A percentile compares a stretch with the other conserved stretches of the same genome.
Evolutionary conservation across 2,329 filamentous ascomycete species (phyloP).

Genomic region (Daldinia sp.): DNA sequence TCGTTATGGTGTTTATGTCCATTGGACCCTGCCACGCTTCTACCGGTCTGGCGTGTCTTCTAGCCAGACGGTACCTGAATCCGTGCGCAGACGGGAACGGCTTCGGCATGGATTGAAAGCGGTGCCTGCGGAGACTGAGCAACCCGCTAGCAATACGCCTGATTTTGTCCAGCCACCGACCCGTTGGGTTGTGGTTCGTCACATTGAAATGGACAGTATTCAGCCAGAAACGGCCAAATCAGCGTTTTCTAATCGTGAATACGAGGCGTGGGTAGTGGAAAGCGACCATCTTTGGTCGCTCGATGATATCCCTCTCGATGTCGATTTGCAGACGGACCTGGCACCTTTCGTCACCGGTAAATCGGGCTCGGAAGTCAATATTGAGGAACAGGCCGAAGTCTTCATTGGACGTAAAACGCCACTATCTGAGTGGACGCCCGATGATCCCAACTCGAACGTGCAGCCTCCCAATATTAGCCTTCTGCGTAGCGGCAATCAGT

Average conservation of each 20-base stretch:
- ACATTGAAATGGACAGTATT: slow-evolving; percentile 42
- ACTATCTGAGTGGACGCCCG: slow-evolving; percentile 35
- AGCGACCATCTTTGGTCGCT: slow-evolving; percentile 53
- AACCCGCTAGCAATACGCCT: slow-evolving; percentile 10
- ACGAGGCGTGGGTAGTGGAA: slow-evolving; percentile 56
- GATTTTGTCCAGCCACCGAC: slow-evolving; percentile 47
- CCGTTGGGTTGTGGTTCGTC: slow-evolving; percentile 56
- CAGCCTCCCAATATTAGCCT: slow-evolving; percentile 23
- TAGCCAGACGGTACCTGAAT: background rate
- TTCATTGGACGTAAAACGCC: slow-evolving; percentile 55
- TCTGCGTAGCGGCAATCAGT: slow-evolving; percentile 48
- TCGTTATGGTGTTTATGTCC: slow-evolving; percentile 58
- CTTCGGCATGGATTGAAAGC: slow-evolving; percentile 11
- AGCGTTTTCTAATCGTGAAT: slow-evolving; percentile 28
- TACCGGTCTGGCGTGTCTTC: slow-evolving; percentile 51
- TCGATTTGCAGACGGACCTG: slow-evolving; percentile 56
- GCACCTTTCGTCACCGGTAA: slow-evolving; percentile 54
- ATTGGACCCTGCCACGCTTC: slow-evolving; percentile 56
- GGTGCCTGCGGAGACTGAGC: background rate
- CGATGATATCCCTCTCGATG: slow-evolving; percentile 47
- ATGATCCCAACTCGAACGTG: slow-evolving; percentile 20
- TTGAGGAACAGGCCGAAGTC: slow-evolving; percentile 57
- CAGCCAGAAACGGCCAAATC: slow-evolving; percentile 6
- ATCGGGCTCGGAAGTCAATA: slow-evolving; percentile 29
- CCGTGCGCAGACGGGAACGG: slow-evolving; percentile 1